Evolutionary conservation across 805 yeast genomes (phyloP).

Genomic region (Vanderwaltozyma tropicalis): DNA sequence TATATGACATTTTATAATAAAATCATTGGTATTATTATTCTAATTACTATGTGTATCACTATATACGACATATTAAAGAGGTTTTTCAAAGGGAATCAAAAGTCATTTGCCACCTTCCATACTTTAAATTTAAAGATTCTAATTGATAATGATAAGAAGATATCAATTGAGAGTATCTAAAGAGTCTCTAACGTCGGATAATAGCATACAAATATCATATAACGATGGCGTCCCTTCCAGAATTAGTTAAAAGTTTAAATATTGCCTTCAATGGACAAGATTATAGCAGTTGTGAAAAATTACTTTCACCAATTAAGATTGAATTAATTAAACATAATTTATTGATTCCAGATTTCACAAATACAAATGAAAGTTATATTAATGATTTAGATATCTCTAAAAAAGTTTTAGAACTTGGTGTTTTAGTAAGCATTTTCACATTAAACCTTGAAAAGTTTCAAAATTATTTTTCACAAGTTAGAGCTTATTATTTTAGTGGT

Average conservation of each 20-base stretch:
- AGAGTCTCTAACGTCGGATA: background rate
- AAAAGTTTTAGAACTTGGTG: slow-evolving; percentile 80
- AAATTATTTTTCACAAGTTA: slow-evolving; percentile 61
- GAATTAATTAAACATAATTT: slow-evolving; percentile 70
- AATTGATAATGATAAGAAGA: background rate
- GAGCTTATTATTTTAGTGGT: slow-evolving; percentile 55
- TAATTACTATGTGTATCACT: too few species aligned
- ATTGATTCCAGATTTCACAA: slow-evolving; percentile 50
- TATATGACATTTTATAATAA: too few species aligned
- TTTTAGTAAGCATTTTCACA: slow-evolving; percentile 61
- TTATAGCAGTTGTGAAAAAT: slow-evolving; percentile 46
- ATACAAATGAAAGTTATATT: slow-evolving; percentile 29
- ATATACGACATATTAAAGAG: too few species aligned
- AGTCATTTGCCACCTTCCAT: too few species aligned
- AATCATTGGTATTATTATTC: too few species aligned
- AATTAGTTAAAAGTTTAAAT: slow-evolving; percentile 60
- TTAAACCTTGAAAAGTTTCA: slow-evolving; percentile 57
- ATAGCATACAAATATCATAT: background rate
- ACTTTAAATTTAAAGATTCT: too few species aligned
- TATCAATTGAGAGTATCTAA: background rate
- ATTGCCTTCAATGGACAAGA: slow-evolving; percentile 51
- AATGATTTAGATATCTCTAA: slow-evolving; percentile 71
- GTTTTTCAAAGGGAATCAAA: too few species aligned
- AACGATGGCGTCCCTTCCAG: slow-evolving; percentile 44
- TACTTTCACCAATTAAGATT: slow-evolving; percentile 65